Evolutionary conservation across 768 basidiomycete species (phyloP).

Genomic region (Tulasnella sp.): DNA sequence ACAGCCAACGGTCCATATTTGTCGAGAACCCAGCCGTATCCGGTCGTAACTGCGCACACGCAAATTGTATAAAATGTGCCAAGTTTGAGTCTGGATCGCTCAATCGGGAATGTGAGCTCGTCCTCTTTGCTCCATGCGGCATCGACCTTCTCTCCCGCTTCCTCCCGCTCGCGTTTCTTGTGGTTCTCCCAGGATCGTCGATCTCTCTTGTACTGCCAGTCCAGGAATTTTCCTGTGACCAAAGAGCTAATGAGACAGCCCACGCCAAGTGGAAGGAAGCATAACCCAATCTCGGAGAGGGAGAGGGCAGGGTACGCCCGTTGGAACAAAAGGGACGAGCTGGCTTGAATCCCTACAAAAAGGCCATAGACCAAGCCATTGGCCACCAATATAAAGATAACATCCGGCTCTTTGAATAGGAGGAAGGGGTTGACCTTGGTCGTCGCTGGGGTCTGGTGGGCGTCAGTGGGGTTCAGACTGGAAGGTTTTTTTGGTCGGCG

Average conservation of each 20-base stretch:
- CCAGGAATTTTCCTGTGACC: slow-evolving; percentile 30
- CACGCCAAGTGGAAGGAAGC: slow-evolving; percentile 33
- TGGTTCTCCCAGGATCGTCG: slow-evolving; percentile 23
- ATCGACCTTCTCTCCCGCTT: slow-evolving; percentile 24
- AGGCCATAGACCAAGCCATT: slow-evolving; percentile 10
- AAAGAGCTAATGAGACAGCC: slow-evolving; percentile 30
- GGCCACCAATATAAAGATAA: slow-evolving; percentile 19
- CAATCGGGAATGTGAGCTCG: slow-evolving; percentile 26
- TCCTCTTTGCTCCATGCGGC: slow-evolving; percentile 22
- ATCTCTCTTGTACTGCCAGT: slow-evolving; percentile 27
- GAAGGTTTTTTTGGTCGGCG: slow-evolving; percentile 24
- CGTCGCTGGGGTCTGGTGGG: slow-evolving; percentile 44
- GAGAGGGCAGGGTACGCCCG: slow-evolving; percentile 28
- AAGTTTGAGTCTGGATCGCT: slow-evolving; percentile 28
- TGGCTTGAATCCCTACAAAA: slow-evolving; percentile 24
- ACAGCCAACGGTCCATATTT: slow-evolving; percentile 25
- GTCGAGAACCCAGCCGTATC: slow-evolving; percentile 29
- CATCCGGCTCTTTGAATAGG: slow-evolving; percentile 25
- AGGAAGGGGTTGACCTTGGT: slow-evolving; percentile 18
- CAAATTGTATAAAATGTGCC: slow-evolving; percentile 18
- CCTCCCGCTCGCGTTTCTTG: slow-evolving; percentile 26
- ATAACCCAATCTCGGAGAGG: slow-evolving; percentile 34
- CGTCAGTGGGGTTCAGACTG: background rate
- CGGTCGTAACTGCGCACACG: slow-evolving; percentile 20
- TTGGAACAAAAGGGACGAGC: slow-evolving; percentile 30